Evolutionary conservation across 768 basidiomycete species (phyloP).

Genomic region (Pisolithus sp.): DNA sequence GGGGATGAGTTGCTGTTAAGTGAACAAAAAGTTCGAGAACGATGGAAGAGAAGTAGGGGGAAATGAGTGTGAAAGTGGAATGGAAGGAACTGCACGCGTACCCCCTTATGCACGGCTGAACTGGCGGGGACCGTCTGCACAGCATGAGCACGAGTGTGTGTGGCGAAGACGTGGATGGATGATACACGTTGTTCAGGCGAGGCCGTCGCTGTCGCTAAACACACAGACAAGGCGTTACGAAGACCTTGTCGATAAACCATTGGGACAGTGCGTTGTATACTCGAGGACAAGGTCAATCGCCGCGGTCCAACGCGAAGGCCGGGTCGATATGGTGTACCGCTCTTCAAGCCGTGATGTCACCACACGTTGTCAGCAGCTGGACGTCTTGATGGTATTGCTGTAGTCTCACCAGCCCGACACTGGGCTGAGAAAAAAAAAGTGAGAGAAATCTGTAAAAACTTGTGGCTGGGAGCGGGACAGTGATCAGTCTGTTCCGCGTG

Average conservation of each 20-base stretch:
- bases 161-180: slow-evolving; percentile 15
- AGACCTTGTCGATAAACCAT: neutral
- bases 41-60: slow-evolving; percentile 1
- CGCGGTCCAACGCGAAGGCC: no score
- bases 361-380: no score
- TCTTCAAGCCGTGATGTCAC: no score
- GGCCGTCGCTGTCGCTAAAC: slow-evolving; percentile 8
- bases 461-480: no score
- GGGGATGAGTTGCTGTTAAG: slow-evolving; percentile 1
- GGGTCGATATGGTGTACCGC: no score
- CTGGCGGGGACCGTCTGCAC: slow-evolving; percentile 13
- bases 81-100: slow-evolving; percentile 18
- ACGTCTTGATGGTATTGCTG: no score
- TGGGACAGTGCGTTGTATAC: neutral
- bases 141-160: slow-evolving; percentile 29
- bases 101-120: slow-evolving; percentile 19
- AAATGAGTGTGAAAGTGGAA: slow-evolving; percentile 12
- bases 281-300: neutral
- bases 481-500: no score
- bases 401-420: no score
- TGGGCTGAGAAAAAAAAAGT: no score
- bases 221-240: neutral
- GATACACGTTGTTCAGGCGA: slow-evolving; percentile 23
- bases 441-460: no score
- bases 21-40: slow-evolving; percentile 2